Evolutionary conservation across 2,329 filamentous ascomycete genomes (phyloP).

Genomic region (Ceratocystis colombiana): DNA sequence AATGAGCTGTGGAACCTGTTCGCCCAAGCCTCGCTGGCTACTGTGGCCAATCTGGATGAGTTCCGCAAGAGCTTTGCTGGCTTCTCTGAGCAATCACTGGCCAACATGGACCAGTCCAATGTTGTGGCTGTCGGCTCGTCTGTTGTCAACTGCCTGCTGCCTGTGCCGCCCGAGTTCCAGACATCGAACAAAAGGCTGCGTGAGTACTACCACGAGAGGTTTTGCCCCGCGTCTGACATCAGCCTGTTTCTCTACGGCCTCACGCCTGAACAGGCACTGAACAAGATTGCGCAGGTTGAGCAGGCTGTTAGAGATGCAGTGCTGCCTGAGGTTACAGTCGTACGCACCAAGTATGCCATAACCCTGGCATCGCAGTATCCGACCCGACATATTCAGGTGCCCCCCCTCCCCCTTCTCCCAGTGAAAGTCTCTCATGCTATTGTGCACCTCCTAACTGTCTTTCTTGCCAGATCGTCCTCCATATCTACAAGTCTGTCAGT

Average conservation of each 20-base stretch:
- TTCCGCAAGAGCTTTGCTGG: constrained; percentile 72
- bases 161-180: constrained; percentile 53
- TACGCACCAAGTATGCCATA: constrained; percentile 77
- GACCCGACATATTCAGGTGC: constrained; percentile 61
- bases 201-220: constrained; percentile 70
- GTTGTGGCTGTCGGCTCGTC: constrained; percentile 72
- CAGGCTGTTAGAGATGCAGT: constrained; percentile 63
- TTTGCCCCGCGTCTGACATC: constrained; percentile 76
- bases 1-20: constrained; percentile 55
- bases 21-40: constrained; percentile 59
- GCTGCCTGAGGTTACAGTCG: constrained; percentile 70
- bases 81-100: constrained; percentile 69
- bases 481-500: constrained; percentile 72
- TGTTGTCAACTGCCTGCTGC: constrained; percentile 67
- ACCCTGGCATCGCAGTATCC: constrained; percentile 80
- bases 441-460: constrained; percentile 1
- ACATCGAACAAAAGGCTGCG: constrained; percentile 53
- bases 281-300: constrained; percentile 80
- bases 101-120: constrained; percentile 71
- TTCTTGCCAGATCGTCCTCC: constrained; percentile 58
- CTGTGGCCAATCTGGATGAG: constrained; percentile 55
- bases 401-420: neutral
- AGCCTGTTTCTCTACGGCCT: constrained; percentile 78
- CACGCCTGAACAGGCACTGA: constrained; percentile 62
- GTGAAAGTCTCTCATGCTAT: too few species aligned